Evolutionary conservation across 2,329 filamentous ascomycete genomes (phyloP).

Genomic region (Stachybotrys chartarum): DNA sequence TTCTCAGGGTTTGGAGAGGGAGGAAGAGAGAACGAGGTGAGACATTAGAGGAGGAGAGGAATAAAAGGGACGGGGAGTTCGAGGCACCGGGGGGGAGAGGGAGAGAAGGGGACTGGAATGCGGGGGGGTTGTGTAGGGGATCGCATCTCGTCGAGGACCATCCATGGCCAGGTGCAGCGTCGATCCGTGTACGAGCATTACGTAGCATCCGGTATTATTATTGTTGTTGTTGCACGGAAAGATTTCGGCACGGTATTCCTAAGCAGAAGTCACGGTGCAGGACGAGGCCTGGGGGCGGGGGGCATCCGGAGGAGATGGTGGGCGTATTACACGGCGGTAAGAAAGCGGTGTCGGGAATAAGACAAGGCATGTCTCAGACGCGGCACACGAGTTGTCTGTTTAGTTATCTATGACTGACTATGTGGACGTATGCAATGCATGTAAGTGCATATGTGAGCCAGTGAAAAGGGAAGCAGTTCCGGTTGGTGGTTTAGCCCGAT

Average conservation of each 20-base stretch:
- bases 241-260: no score
- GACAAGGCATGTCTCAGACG: background rate
- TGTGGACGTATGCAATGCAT: no score
- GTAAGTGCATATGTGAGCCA: no score
- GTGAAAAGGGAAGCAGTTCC: background rate
- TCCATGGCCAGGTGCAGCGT: background rate
- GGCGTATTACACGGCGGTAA: background rate
- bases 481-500: background rate
- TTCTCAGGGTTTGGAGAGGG: background rate
- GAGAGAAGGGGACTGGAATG: background rate
- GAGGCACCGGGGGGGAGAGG: background rate
- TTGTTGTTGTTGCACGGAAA: no score
- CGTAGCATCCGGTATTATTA: no score
- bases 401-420: background rate
- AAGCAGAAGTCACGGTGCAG: no score
- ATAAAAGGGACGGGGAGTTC: background rate
- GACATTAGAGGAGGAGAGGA: background rate
- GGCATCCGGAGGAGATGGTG: no score
- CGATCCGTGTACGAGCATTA: background rate
- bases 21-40: background rate
- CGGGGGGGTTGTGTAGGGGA: background rate
- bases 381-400: background rate
- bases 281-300: no score
- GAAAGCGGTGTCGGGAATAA: background rate
- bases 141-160: background rate